Base-by-base conservation (phyloP, 805 yeast genomes). In the Nakazawaea peltata region DNA sequence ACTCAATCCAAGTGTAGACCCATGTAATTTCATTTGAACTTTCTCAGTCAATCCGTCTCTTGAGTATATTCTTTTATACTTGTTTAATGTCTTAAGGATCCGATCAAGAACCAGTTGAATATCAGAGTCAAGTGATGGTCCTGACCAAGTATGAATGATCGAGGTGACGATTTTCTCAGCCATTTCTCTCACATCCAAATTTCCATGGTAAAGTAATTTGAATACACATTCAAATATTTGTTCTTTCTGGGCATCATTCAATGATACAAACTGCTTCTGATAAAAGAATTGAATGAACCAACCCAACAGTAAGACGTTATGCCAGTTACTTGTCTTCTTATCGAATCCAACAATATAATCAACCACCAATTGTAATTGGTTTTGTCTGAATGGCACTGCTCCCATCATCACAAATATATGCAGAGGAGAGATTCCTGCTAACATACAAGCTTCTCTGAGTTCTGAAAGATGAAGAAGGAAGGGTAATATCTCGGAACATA, bases 1-100 rank as follows among this genome's bases (percentile, higher is more conserved):
- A 7, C 97, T 95, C 2, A 90, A 60, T 0, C 97, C 97, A 17
- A 92, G 60, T 0, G 88, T 77, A 2, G 94, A 86, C 3, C 94
- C 95, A 52, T 90, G 97, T 3, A 86, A 58, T 3, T 58, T 56
- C 5, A 71, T 59, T 9, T 61, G 51, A 37, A 70, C 71, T 14
- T 65, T 64, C 28, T 53, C 49, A 3, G 70, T 46, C 24, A 59
- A 46, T 18, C 51, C 50, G 36, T 56, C 59, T 38, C 53, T 53
- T 11, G 32, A 9, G 9, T 24, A 15, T n/a, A 25, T 24, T 15
- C 36, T 41, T 35, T 50, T 53, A 6, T 47, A 40, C 42, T 63
- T 63, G 23, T 51, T 59, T 40, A 79, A 54, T 33, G 56, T 57
- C 30, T 46, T 54, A 11, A 69, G 61, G 41, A 80, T 71, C 23